These are phyloP conservation scores for Desmodesmus armatus DNA, from an alignment of 139 green algal genomes.

Conservation along the genomic window DNA sequence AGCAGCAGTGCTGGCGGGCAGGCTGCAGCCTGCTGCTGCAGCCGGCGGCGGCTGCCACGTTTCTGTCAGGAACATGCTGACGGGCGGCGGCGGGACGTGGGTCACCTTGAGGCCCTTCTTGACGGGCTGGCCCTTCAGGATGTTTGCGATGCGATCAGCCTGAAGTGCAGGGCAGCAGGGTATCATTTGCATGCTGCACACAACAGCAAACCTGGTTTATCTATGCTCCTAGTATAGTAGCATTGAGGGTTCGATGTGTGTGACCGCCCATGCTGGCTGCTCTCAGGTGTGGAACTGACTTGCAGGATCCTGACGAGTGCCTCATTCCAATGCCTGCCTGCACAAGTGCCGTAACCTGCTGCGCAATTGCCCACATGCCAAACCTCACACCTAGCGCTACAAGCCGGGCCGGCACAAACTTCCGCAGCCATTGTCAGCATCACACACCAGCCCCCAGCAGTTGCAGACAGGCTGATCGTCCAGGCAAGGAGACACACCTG, in stretches of 20 bases:
- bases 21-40: neutral
- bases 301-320: neutral
- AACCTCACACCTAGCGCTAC: no score
- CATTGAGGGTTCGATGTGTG: no score
- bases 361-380: no score
- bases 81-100: conserved; percentile 46
- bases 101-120: conserved; percentile 63
- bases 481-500: neutral
- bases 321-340: neutral
- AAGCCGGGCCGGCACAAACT: neutral
- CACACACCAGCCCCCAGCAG: neutral
- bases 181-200: neutral
- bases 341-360: neutral
- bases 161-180: neutral
- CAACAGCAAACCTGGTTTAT: neutral
- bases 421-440: neutral
- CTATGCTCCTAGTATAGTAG: no score
- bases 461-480: neutral
- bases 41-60: conserved; percentile 14
- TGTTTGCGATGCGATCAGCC: conserved; percentile 36
- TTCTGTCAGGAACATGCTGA: conserved; percentile 35
- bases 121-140: conserved; percentile 49
- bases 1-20: neutral
- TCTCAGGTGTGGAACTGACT: neutral
- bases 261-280: no score